A percentile compares a stretch with the other conserved stretches of the same genome.
Conservation (phyloP, 2,329 filamentous ascomycete species). For the Trichoderma sp. region DNA sequence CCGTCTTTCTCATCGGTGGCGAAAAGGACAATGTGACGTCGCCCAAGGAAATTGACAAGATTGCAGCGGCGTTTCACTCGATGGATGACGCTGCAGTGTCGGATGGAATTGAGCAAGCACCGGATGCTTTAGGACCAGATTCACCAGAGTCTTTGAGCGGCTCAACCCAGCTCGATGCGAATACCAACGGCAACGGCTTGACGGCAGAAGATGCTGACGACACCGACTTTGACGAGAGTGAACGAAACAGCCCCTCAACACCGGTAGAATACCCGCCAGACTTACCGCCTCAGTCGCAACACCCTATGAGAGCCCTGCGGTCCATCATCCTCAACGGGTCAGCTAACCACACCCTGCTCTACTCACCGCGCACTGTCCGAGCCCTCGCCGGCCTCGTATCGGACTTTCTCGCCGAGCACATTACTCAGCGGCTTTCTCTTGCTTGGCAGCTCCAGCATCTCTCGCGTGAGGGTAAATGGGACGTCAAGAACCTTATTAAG, state of each 20-base stretch:
- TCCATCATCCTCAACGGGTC: slow-evolving; percentile 70
- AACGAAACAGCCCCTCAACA: slow-evolving; percentile 45
- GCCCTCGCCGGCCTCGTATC: slow-evolving; percentile 78
- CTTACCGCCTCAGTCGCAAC: slow-evolving; percentile 47
- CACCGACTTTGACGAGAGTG: background rate
- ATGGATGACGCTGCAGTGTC: slow-evolving; percentile 19
- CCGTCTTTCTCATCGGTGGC: slow-evolving; percentile 76
- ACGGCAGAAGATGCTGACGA: slow-evolving; percentile 32
- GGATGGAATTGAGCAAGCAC: slow-evolving; percentile 27
- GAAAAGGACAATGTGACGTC: slow-evolving; percentile 74
- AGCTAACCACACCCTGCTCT: slow-evolving; percentile 80
- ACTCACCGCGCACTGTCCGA: slow-evolving; percentile 71
- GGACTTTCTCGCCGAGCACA: slow-evolving; percentile 70
- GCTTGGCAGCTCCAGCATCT: slow-evolving; percentile 91
- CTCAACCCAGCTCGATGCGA: slow-evolving; percentile 29
- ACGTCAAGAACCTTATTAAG: slow-evolving; percentile 92
- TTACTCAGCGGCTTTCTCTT: slow-evolving; percentile 75
- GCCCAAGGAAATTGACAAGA: slow-evolving; percentile 66
- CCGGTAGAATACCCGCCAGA: slow-evolving; percentile 41
- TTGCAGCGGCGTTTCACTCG: slow-evolving; percentile 45
- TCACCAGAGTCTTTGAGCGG: slow-evolving; percentile 48
- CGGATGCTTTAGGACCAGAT: slow-evolving; percentile 40
- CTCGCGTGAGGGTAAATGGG: slow-evolving; percentile 90
- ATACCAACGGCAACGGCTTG: slow-evolving; percentile 9
- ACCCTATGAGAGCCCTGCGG: slow-evolving; percentile 58